Evolutionary conservation across 2,329 filamentous ascomycete species (phyloP).

Genomic region (Curvularia hawaiiensis): DNA sequence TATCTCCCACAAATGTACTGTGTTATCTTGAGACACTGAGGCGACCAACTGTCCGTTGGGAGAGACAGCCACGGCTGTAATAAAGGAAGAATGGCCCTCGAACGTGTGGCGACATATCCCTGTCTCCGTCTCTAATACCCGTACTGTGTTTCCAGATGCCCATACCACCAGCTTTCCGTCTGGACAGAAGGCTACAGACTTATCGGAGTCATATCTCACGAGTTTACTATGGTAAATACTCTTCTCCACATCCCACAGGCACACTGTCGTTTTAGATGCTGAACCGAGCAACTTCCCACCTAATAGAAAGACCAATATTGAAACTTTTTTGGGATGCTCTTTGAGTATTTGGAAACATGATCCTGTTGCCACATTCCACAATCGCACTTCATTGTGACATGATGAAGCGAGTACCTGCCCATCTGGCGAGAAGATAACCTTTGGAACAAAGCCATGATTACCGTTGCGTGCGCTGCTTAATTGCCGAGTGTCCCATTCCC

Average conservation of each 20-base stretch:
- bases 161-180: background rate
- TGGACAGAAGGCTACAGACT: background rate
- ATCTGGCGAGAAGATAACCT: slow-evolving; percentile 11
- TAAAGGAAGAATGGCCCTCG: background rate
- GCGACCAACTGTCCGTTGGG: background rate
- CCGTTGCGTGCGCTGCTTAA: background rate
- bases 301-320: slow-evolving; percentile 2
- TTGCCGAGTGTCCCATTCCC: slow-evolving; percentile 12
- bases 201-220: background rate
- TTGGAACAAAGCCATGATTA: no score
- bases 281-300: slow-evolving; percentile 13
- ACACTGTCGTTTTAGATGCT: background rate
- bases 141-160: background rate
- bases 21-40: background rate
- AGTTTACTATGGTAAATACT: background rate
- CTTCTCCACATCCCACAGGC: background rate
- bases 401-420: slow-evolving; percentile 8
- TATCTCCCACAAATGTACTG: background rate
- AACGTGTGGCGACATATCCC: background rate
- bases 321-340: slow-evolving; percentile 1
- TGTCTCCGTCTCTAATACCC: background rate
- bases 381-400: slow-evolving; percentile 1
- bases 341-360: slow-evolving; percentile 3
- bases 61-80: background rate
- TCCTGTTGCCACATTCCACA: slow-evolving; percentile 10